Percentiles rank a stretch among this genome's conserved stretches.
phyloP scores from a whole-genome alignment of 352 stramenopile genomes.

The Blastocystis sp. region DNA sequence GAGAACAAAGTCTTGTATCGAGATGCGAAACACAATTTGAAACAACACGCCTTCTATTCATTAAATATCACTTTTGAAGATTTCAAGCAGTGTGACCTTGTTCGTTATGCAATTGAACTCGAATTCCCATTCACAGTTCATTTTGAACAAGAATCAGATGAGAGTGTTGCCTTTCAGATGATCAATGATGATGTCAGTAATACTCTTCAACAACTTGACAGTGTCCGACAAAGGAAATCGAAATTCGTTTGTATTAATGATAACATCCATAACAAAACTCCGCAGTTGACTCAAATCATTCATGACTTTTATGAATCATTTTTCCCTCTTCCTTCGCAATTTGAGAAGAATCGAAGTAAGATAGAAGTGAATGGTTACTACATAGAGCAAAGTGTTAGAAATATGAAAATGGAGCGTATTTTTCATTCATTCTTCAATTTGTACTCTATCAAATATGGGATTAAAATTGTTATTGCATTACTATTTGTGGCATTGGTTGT shows the following conservation, averaged over 20 bases:
- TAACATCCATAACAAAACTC: slow-evolving; percentile 85
- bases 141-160: slow-evolving; percentile 73
- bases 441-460: background rate
- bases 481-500: background rate
- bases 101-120: background rate
- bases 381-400: background rate
- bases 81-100: background rate
- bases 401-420: background rate
- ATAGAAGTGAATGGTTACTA: background rate
- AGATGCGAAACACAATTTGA: background rate
- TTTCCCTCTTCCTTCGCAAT: slow-evolving; percentile 84
- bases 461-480: background rate
- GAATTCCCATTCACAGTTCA: background rate
- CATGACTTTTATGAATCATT: slow-evolving; percentile 86
- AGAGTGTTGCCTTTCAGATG: slow-evolving; percentile 90
- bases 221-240: slow-evolving; percentile 82
- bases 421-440: background rate
- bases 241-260: slow-evolving; percentile 96
- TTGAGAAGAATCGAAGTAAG: slow-evolving; percentile 79
- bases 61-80: background rate
- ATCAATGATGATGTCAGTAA: slow-evolving; percentile 85
- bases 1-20: background rate
- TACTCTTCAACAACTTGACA: slow-evolving; percentile 86
- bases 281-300: slow-evolving; percentile 79
- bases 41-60: background rate